phyloP scores from a whole-genome alignment of 768 basidiomycete genomes.

The Russula earlei region DNA sequence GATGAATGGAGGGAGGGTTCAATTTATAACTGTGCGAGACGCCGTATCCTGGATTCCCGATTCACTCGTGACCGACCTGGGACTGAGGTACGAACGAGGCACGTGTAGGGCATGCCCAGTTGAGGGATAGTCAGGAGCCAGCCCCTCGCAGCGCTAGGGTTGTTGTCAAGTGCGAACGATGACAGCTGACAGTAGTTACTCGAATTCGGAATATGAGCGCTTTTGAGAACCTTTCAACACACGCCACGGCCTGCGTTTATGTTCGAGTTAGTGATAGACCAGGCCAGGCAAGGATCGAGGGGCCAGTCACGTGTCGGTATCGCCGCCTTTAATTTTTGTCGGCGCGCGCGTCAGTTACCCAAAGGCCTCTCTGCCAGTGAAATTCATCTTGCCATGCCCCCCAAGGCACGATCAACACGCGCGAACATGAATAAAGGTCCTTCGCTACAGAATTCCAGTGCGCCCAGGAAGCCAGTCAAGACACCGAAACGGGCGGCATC shows the following conservation, averaged over 20 bases:
- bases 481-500: neutral
- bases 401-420: slow-evolving; percentile 12
- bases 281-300: no score
- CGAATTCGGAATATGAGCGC: neutral
- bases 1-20: neutral
- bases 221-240: no score
- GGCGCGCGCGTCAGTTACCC: no score
- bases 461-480: neutral
- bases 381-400: neutral
- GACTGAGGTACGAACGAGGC: neutral
- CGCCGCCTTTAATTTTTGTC: no score
- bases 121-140: neutral
- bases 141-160: neutral
- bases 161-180: neutral
- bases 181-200: no score
- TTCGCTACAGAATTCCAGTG: neutral
- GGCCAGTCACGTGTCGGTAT: no score
- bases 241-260: no score
- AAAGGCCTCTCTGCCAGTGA: neutral
- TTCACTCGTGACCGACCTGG: neutral
- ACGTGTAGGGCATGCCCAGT: neutral
- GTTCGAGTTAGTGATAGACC: no score
- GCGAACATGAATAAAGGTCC: neutral
- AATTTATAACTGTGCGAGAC: neutral
- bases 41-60: slow-evolving; percentile 3